A percentile compares a stretch with the other conserved stretches of the same genome.
phyloP scores from a whole-genome alignment of 176 grass and related monocot species.

The Lolium perenne region DNA sequence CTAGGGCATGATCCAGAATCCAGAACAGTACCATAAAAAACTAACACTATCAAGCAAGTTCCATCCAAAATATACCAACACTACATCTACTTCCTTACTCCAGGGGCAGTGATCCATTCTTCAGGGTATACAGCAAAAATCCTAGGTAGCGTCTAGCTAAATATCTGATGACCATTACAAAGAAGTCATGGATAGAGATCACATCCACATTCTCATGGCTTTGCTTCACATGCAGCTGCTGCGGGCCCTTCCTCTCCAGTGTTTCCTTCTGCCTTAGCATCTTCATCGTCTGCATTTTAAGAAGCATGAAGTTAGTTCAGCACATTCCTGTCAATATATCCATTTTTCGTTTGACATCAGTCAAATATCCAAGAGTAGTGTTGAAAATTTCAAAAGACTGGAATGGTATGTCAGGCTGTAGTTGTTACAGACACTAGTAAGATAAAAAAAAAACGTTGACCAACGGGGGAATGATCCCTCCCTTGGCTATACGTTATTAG shows the following conservation, averaged over 20 bases:
- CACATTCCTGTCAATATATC: neutral
- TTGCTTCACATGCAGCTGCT: neutral
- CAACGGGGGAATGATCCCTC: no score
- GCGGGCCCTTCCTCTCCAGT: conserved; percentile 23
- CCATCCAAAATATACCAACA: conserved; percentile 22
- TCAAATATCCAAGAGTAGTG: neutral
- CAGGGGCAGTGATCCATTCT: conserved; percentile 21
- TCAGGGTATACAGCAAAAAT: conserved; percentile 39
- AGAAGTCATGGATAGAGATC: neutral
- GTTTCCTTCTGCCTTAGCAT: neutral
- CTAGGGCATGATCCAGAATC: neutral
- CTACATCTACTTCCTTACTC: conserved; percentile 17
- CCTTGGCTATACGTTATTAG: no score
- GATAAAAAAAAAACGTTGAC: no score
- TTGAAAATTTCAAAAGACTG: no score
- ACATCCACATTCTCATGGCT: conserved; percentile 35
- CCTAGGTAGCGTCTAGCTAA: neutral
- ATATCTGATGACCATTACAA: neutral
- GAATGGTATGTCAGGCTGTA: no score
- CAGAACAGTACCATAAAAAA: neutral
- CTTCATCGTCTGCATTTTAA: conserved; percentile 29
- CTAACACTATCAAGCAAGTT: neutral
- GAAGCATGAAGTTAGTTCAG: neutral
- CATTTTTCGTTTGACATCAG: neutral
- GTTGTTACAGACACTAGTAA: neutral